phyloP scores from a whole-genome alignment of 1,284 basidiomycete species.

The Stygiomarasmius scandens region DNA sequence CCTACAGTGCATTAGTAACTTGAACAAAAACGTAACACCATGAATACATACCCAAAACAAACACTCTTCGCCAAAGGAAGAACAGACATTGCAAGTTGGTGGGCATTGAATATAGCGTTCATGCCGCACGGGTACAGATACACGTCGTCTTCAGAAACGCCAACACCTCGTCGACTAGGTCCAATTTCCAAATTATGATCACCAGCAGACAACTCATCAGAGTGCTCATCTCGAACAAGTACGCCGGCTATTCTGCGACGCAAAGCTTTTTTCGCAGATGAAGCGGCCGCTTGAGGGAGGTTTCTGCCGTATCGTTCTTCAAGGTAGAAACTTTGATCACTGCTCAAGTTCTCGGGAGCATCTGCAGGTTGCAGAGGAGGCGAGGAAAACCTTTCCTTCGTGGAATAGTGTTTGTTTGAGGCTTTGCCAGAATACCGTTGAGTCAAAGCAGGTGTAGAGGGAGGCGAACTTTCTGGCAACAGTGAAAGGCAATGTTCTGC shows the following conservation, averaged over 20 bases:
- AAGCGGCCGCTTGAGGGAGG: constrained; percentile 74
- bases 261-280: constrained; percentile 84
- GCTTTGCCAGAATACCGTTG: constrained; percentile 43
- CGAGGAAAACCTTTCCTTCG: constrained; percentile 36
- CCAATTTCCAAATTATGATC: constrained; percentile 51
- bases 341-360: constrained; percentile 35
- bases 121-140: constrained; percentile 89
- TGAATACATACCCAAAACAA: constrained; percentile 81
- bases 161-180: constrained; percentile 63
- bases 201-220: constrained; percentile 46
- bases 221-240: constrained; percentile 60
- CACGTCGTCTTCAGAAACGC: constrained; percentile 83
- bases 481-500: constrained; percentile 83
- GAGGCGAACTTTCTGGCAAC: constrained; percentile 45
- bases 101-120: constrained; percentile 92
- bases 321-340: constrained; percentile 65
- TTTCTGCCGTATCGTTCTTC: constrained; percentile 98
- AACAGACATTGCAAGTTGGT: constrained; percentile 67
- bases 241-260: constrained; percentile 90
- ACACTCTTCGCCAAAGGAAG: constrained; percentile 76
- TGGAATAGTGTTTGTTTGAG: constrained; percentile 67
- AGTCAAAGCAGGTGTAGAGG: constrained; percentile 26
- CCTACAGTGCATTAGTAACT: constrained; percentile 44
- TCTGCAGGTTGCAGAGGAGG: constrained; percentile 16
- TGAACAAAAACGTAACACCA: not conserved